Conservation (phyloP, 106 monocot genomes). For the Dendrobium catenatum region DNA sequence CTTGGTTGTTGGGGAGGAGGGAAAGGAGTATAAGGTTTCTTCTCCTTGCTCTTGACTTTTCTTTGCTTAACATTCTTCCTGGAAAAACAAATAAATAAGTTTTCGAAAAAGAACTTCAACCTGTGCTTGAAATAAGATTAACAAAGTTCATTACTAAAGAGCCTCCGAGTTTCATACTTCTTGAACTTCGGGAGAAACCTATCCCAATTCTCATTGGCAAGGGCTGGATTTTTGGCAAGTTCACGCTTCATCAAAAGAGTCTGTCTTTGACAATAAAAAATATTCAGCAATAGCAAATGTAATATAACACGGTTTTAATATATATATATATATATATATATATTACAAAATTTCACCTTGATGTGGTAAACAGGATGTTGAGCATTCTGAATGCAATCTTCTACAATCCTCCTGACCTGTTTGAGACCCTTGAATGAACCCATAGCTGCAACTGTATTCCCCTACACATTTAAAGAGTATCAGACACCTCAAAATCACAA, state of each 20-base stretch:
- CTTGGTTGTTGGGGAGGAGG: constrained; percentile 97
- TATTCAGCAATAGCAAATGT: not conserved
- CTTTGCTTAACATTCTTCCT: constrained; percentile 96
- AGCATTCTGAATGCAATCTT: constrained; percentile 93
- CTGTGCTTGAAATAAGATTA: not conserved
- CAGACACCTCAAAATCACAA: not conserved
- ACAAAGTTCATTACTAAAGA: not conserved
- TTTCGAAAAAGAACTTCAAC: not conserved
- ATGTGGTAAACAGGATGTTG: constrained; percentile 94
- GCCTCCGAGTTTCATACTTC: constrained; percentile 26
- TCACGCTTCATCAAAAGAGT: constrained; percentile 90
- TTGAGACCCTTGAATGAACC: constrained; percentile 96
- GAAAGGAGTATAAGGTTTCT: constrained; percentile 98
- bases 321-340: not conserved
- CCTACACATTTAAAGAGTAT: constrained; percentile 26
- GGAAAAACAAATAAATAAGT: constrained; percentile 13
- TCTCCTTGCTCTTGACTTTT: constrained; percentile 78
- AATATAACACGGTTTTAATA: not conserved
- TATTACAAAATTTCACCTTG: constrained; percentile 43
- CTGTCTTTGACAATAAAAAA: constrained; percentile 25
- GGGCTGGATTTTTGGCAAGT: constrained; percentile 84
- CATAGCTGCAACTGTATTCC: constrained; percentile 96
- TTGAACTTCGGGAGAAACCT: constrained; percentile 97
- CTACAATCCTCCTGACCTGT: constrained; percentile 86
- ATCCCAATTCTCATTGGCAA: constrained; percentile 96